Evolutionary conservation across 1,139 yeast species (phyloP).

Genomic region (Zhuliangozyma parablackwelliae): DNA sequence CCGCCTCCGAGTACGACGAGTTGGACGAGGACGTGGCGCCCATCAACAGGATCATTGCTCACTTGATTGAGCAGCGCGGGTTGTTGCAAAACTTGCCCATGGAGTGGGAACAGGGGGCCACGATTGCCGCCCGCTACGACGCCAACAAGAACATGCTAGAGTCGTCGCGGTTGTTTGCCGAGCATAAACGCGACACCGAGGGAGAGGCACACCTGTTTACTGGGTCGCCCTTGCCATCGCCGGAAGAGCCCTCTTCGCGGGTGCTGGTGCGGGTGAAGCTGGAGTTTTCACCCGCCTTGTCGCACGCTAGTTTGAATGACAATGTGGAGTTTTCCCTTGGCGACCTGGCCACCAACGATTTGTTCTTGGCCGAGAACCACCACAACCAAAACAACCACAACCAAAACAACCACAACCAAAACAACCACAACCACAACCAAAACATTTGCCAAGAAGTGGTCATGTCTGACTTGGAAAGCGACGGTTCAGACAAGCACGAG

Average conservation of each 20-base stretch:
- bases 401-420: too few relatives aligned
- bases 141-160: slow-evolving; percentile 17
- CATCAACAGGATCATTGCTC: slow-evolving; percentile 47
- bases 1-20: slow-evolving; percentile 13
- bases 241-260: too few relatives aligned
- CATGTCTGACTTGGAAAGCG: slow-evolving; percentile 9
- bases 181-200: slow-evolving; percentile 17
- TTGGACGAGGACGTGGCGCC: slow-evolving; percentile 23
- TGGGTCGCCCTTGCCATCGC: background rate
- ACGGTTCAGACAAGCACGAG: background rate
- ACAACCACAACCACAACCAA: too few relatives aligned
- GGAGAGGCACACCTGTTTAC: background rate
- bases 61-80: slow-evolving; percentile 36
- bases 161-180: slow-evolving; percentile 30
- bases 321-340: too few relatives aligned
- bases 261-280: too few relatives aligned
- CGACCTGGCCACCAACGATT: too few relatives aligned
- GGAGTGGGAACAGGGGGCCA: slow-evolving; percentile 45
- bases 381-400: too few relatives aligned
- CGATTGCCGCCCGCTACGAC: slow-evolving; percentile 33
- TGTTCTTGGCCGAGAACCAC: too few relatives aligned
- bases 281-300: background rate
- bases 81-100: slow-evolving; percentile 35
- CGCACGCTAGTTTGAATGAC: background rate
- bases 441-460: background rate